Evolutionary conservation across 106 monocot genomes (phyloP).

Genomic region (Phalaenopsis aphrodite): DNA sequence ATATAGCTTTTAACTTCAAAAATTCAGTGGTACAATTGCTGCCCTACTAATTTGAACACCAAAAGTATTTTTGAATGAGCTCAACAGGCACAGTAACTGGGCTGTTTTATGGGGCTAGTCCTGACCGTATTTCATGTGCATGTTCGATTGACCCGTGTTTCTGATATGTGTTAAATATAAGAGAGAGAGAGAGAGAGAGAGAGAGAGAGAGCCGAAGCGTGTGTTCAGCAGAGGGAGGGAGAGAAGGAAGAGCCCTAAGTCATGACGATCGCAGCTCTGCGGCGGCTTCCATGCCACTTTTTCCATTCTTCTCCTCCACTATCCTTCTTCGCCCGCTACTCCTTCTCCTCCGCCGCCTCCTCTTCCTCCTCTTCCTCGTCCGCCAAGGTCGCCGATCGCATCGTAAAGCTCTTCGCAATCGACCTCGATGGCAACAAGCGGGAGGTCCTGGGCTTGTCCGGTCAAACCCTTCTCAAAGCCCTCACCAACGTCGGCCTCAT

Average conservation of each 20-base stretch:
- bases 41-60: too few species aligned
- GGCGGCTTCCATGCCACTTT: slow-evolving; percentile 30
- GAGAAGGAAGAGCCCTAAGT: background rate
- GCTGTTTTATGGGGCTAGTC: too few species aligned
- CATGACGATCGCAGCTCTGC: slow-evolving; percentile 58
- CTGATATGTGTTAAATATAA: too few species aligned
- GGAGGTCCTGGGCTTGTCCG: slow-evolving; percentile 66
- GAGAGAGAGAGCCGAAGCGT: too few species aligned
- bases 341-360: slow-evolving; percentile 8
- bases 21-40: too few species aligned
- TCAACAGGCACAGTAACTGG: too few species aligned
- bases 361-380: slow-evolving; percentile 19
- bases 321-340: slow-evolving; percentile 12
- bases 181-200: too few species aligned
- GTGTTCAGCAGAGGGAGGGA: background rate
- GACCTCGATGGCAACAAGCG: slow-evolving; percentile 59
- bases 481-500: slow-evolving; percentile 59
- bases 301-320: slow-evolving; percentile 4
- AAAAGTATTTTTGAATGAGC: too few species aligned
- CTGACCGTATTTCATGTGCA: too few species aligned
- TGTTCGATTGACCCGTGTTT: too few species aligned
- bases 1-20: too few species aligned
- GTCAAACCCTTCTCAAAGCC: slow-evolving; percentile 73
- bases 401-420: slow-evolving; percentile 75
- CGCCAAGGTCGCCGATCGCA: slow-evolving; percentile 85